Evolutionary conservation across 1,284 basidiomycete species (phyloP).

Genomic region (Quambalaria eucalypti): DNA sequence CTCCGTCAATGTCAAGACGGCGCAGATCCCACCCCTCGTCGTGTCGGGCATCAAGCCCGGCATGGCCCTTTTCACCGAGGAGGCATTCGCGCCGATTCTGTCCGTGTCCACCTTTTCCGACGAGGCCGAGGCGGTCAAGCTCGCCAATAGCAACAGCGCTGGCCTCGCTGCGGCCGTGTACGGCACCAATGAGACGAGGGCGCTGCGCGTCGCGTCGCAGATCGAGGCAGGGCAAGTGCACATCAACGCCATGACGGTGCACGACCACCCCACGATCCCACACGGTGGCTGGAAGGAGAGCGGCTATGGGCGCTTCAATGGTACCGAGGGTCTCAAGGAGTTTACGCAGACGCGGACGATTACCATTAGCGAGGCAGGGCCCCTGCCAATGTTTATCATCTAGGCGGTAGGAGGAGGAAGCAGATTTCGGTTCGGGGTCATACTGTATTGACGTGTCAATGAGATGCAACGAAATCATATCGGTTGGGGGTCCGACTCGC

Average conservation of each 20-base stretch:
- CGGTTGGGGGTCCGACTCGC: no score
- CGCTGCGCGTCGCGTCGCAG: conserved; percentile 1
- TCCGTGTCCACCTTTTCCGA: conserved; percentile 2
- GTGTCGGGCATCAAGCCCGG: conserved; percentile 51
- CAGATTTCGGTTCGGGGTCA: no score
- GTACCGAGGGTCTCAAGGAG: conserved; percentile 6
- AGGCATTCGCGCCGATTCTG: conserved; percentile 7
- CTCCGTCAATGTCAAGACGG: conserved; percentile 37
- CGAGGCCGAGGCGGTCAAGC: conserved; percentile 8
- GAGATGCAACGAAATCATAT: no score
- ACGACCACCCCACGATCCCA: conserved; percentile 9
- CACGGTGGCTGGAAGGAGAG: conserved; percentile 10
- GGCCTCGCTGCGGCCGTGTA: conserved; percentile 8
- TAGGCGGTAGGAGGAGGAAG: conserved; percentile 1
- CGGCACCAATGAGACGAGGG: conserved; percentile 6
- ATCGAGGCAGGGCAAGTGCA: conserved; percentile 14
- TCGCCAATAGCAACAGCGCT: conserved; percentile 5
- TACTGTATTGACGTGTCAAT: no score
- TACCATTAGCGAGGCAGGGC: conserved; percentile 4
- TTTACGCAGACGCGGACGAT: conserved; percentile 9
- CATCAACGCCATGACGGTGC: conserved; percentile 10
- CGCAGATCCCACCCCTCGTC: conserved; percentile 56
- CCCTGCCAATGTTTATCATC: conserved; percentile 5
- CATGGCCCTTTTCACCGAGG: conserved; percentile 47
- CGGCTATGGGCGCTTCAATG: conserved; percentile 13